Evolutionary conservation across 371 early-diverging fungal species (phyloP), one percentile per base, ranked within the genome.

Genomic region (Coemansia sp.): DNA sequence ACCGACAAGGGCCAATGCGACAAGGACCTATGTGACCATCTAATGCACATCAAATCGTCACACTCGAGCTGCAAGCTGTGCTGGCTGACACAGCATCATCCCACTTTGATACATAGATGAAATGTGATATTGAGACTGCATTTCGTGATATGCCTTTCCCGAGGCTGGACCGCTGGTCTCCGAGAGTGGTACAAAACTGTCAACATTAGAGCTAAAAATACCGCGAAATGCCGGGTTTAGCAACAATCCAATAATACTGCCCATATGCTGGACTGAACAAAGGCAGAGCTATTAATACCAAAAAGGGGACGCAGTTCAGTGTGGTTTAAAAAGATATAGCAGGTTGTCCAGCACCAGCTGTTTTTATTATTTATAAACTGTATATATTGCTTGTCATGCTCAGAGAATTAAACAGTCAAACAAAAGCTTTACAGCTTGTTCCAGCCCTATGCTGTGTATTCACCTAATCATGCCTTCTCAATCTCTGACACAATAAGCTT

Each of bases 401-500:
- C 37, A 37, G 11, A 11, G 9, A 37, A 9, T 37, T 37, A 37
- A 37, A 37, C 37, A 37, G 37, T 37, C 37, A 71, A 25, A 58
- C 42, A 23, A 62, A 63, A 5, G 59, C 55, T 14, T 66, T 53
- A 7, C 16, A 9, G 1, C 62, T 59, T 18, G 5, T 30, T n/a
- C 1, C 3, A 12, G 5, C 30, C 30, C n/a, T 25, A 25, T 14
- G 55, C 25, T 11, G 80, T 75, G 21, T 68, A 42, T 9, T 62
- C 7, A n/a, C 62, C 40, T 16, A 61, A 57, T 61, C 68, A 67
- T 16, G 20, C n/a, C 5, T 14, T 54, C 12, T 23, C 28, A 23
- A 67, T 61, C 9, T 39, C 21, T 2, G n/a, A 37, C 4, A 59
- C 52, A 2, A 67, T n/a, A 30, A 72, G 69, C 48, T 40, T 28